These are phyloP conservation scores for Benincasa hispida DNA, from an alignment of 306 rosid genomes.

Conservation along the genomic window DNA sequence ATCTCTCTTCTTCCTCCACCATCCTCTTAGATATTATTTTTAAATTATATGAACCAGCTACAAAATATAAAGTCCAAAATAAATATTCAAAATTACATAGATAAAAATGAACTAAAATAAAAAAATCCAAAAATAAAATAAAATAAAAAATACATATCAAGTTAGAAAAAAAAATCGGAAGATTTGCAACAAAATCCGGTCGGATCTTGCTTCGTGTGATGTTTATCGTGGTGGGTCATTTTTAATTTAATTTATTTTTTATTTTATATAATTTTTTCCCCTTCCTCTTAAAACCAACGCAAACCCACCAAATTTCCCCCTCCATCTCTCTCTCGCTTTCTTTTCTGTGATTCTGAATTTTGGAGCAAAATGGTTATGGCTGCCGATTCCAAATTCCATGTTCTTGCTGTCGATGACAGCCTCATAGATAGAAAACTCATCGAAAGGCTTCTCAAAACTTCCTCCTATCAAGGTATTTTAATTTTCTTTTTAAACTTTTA, in stretches of 20 bases:
- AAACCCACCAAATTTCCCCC: neutral
- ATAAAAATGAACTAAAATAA: no score
- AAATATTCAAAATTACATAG: no score
- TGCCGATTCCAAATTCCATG: conserved; percentile 69
- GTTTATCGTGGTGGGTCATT: conserved; percentile 1
- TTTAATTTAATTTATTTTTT: neutral
- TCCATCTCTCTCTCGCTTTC: neutral
- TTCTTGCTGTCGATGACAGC: conserved; percentile 88
- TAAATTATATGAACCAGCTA: no score
- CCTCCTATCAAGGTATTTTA: conserved; percentile 66
- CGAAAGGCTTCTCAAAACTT: conserved; percentile 68
- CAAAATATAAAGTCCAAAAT: no score
- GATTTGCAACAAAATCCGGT: conserved; percentile 88
- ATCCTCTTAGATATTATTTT: no score
- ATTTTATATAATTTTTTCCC: neutral
- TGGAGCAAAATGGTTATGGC: conserved; percentile 33
- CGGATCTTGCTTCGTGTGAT: conserved; percentile 83
- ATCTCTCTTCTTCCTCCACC: no score
- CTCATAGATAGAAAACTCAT: conserved; percentile 67
- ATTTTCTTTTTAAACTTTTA: no score
- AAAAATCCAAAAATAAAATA: no score
- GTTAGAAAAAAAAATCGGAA: conserved; percentile 38
- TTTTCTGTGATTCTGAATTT: neutral
- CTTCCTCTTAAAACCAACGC: neutral
- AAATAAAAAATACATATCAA: conserved; percentile 6